Conservation (phyloP, 192 early-diverging fungal species). For the Umbelopsis vinacea region DNA sequence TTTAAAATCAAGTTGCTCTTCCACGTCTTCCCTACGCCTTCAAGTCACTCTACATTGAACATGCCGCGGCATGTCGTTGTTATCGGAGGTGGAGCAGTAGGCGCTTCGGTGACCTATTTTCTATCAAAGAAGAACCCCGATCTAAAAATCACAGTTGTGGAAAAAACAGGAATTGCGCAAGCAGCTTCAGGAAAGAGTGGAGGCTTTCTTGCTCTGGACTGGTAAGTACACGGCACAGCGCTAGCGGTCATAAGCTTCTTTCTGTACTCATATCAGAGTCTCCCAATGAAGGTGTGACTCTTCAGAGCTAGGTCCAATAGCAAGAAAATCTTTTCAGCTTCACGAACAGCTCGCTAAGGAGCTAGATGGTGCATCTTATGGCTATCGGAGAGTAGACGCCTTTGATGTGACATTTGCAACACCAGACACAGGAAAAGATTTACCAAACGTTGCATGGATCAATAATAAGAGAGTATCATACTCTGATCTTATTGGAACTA, state of each 20-base stretch:
- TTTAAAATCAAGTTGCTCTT: too few species aligned
- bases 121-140: conserved; percentile 30
- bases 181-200: conserved; percentile 52
- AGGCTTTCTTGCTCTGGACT: conserved; percentile 51
- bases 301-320: conserved; percentile 31
- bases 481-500: conserved; percentile 31
- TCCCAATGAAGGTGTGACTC: conserved; percentile 32
- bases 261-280: not conserved
- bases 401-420: conserved; percentile 29
- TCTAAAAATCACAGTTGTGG: conserved; percentile 44
- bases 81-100: conserved; percentile 50
- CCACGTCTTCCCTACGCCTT: too few species aligned
- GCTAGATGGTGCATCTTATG: conserved; percentile 43
- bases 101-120: conserved; percentile 47
- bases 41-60: too few species aligned
- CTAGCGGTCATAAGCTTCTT: not conserved
- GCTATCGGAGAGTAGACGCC: conserved; percentile 44
- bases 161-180: conserved; percentile 45
- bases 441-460: conserved; percentile 22
- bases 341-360: conserved; percentile 44
- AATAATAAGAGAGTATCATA: conserved; percentile 17
- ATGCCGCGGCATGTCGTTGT: conserved; percentile 41
- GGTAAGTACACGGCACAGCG: conserved; percentile 26
- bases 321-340: conserved; percentile 45
- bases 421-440: not conserved